Evolutionary conservation across 2,329 filamentous ascomycete genomes (phyloP).

Genomic region (Paradendryphiella salina): DNA sequence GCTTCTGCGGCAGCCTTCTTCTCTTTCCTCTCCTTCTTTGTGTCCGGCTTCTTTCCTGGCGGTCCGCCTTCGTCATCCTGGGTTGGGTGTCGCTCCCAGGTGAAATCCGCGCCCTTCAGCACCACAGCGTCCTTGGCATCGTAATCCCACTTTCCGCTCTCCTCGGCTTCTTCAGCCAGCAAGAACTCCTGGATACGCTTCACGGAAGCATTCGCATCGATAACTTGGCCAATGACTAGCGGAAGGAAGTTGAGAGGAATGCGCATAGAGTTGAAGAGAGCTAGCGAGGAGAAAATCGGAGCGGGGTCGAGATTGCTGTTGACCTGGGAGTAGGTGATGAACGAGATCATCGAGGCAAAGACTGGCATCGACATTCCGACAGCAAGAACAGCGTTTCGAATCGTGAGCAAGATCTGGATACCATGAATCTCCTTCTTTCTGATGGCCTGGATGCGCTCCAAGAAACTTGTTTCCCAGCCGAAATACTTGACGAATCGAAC

Average conservation of each 20-base stretch:
- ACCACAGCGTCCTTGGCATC: slow-evolving; percentile 63
- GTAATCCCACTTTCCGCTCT: slow-evolving; percentile 65
- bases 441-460: slow-evolving; percentile 73
- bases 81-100: slow-evolving; percentile 76
- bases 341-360: slow-evolving; percentile 92
- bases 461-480: slow-evolving; percentile 88
- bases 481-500: slow-evolving; percentile 97
- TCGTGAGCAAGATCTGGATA: slow-evolving; percentile 81
- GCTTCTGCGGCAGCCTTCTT: slow-evolving; percentile 44
- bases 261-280: slow-evolving; percentile 88
- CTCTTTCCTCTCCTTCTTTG: slow-evolving; percentile 55
- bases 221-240: slow-evolving; percentile 82
- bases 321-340: slow-evolving; percentile 74
- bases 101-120: slow-evolving; percentile 74
- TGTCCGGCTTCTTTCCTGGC: slow-evolving; percentile 48
- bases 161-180: slow-evolving; percentile 78
- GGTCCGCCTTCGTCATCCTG: slow-evolving; percentile 42
- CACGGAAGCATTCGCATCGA: slow-evolving; percentile 85
- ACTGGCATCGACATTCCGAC: slow-evolving; percentile 85
- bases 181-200: slow-evolving; percentile 87
- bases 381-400: slow-evolving; percentile 83
- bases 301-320: slow-evolving; percentile 72
- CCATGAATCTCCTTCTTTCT: slow-evolving; percentile 75
- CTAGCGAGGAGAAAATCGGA: slow-evolving; percentile 86
- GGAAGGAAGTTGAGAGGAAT: slow-evolving; percentile 89